These are phyloP conservation scores for Exobasidium rhododendri DNA, from an alignment of 1,284 basidiomycete species.

Conservation along the genomic window DNA sequence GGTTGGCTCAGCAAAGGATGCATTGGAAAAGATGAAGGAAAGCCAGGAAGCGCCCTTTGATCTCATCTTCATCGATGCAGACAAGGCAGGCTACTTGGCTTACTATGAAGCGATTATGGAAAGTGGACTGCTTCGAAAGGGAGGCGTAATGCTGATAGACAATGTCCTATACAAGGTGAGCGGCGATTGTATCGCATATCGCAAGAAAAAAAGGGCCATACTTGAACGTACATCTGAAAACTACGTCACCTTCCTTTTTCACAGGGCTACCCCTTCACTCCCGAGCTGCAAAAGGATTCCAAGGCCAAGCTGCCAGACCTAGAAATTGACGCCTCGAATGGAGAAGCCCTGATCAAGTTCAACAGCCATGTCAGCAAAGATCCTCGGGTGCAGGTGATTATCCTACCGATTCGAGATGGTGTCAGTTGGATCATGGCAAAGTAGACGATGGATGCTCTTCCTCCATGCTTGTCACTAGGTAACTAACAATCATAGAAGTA, in stretches of 20 bases:
- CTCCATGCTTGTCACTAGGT: no score
- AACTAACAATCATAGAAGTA: no score
- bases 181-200: slow-evolving; percentile 4
- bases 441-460: not conserved
- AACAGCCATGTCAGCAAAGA: slow-evolving; percentile 45
- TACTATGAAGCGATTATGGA: slow-evolving; percentile 48
- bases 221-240: no score
- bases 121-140: slow-evolving; percentile 30
- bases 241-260: not conserved
- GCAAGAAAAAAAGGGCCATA: no score
- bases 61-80: slow-evolving; percentile 55
- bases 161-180: slow-evolving; percentile 52
- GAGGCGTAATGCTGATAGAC: slow-evolving; percentile 50
- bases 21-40: slow-evolving; percentile 29
- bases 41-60: slow-evolving; percentile 43
- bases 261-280: slow-evolving; percentile 27
- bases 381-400: slow-evolving; percentile 34
- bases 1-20: slow-evolving; percentile 43
- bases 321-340: slow-evolving; percentile 27
- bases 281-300: slow-evolving; percentile 17
- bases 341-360: slow-evolving; percentile 44
- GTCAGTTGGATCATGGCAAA: slow-evolving; percentile 40
- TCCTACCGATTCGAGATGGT: slow-evolving; percentile 52
- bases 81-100: slow-evolving; percentile 47
- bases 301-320: not conserved